Evolutionary conservation across 2,329 filamentous ascomycete species (phyloP).

Genomic region (Sordariomycetes sp.): DNA sequence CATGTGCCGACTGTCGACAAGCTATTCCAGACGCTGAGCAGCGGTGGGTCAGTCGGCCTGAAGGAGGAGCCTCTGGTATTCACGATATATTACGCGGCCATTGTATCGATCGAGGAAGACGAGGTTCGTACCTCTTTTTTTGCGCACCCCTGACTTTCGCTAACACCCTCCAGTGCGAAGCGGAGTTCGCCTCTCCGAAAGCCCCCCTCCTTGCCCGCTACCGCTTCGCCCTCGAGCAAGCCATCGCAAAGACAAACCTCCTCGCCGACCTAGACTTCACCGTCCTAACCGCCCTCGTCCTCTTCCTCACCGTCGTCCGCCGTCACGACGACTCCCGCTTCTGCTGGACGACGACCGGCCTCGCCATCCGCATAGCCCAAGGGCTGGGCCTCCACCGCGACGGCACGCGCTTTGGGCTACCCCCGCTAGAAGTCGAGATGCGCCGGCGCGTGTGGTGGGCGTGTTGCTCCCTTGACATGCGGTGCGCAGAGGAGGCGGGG

Average conservation of each 20-base stretch:
- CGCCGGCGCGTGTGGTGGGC: conserved; percentile 48
- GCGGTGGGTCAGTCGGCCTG: conserved; percentile 41
- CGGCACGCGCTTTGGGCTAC: conserved; percentile 32
- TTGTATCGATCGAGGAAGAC: conserved; percentile 45
- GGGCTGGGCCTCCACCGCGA: conserved; percentile 49
- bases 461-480: conserved; percentile 42
- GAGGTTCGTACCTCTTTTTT: conserved; percentile 25
- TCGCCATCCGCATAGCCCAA: conserved; percentile 44
- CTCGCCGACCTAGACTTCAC: conserved; percentile 41
- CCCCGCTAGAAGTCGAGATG: conserved; percentile 46
- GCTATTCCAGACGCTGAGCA: conserved; percentile 45
- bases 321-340: conserved; percentile 35
- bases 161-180: conserved; percentile 10
- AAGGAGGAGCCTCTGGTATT: conserved; percentile 51
- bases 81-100: conserved; percentile 43
- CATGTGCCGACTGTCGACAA: conserved; percentile 55
- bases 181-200: conserved; percentile 29
- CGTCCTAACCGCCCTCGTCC: conserved; percentile 42
- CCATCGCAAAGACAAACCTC: conserved; percentile 43
- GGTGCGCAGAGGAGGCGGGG: conserved; percentile 39
- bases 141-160: not conserved
- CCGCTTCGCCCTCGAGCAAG: conserved; percentile 40
- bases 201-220: conserved; percentile 30
- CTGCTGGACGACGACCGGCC: conserved; percentile 45
- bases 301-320: conserved; percentile 38